Evolutionary conservation across 805 yeast genomes (phyloP).

Genomic region (Pichia occidentalis): DNA sequence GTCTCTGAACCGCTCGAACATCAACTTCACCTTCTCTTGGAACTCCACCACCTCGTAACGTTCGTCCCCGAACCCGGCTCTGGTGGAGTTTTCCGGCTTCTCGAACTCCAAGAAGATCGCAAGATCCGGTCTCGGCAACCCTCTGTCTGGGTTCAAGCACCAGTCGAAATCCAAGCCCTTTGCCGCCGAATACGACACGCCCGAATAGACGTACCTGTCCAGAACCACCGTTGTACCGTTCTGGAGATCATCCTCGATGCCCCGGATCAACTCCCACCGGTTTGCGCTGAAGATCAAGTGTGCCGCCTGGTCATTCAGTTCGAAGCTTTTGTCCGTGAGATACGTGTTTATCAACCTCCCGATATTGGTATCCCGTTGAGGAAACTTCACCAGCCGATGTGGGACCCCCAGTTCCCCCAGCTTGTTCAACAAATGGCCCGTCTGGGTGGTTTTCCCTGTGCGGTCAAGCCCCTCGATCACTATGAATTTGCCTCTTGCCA

Average conservation of each 20-base stretch:
- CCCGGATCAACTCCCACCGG: constrained; percentile 74
- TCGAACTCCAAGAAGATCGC: constrained; percentile 68
- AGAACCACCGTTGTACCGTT: constrained; percentile 54
- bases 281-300: constrained; percentile 90
- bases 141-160: constrained; percentile 78
- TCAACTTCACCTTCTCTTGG: constrained; percentile 61
- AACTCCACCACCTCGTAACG: constrained; percentile 73
- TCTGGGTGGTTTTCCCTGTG: constrained; percentile 91
- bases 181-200: constrained; percentile 87
- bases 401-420: constrained; percentile 26
- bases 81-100: constrained; percentile 35
- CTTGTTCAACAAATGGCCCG: constrained; percentile 33
- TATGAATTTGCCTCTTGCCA: constrained; percentile 61
- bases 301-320: constrained; percentile 68
- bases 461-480: constrained; percentile 91
- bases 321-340: constrained; percentile 43
- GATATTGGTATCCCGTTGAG: constrained; percentile 77
- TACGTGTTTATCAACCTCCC: constrained; percentile 76
- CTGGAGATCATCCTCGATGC: constrained; percentile 39
- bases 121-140: constrained; percentile 81
- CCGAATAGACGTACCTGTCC: constrained; percentile 89
- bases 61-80: constrained; percentile 92
- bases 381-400: constrained; percentile 64
- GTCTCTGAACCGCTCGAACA: constrained; percentile 42
- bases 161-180: constrained; percentile 68